Base-by-base conservation (phyloP, 768 basidiomycete genomes). In the Rhodosporidiobolus sp. region DNA sequence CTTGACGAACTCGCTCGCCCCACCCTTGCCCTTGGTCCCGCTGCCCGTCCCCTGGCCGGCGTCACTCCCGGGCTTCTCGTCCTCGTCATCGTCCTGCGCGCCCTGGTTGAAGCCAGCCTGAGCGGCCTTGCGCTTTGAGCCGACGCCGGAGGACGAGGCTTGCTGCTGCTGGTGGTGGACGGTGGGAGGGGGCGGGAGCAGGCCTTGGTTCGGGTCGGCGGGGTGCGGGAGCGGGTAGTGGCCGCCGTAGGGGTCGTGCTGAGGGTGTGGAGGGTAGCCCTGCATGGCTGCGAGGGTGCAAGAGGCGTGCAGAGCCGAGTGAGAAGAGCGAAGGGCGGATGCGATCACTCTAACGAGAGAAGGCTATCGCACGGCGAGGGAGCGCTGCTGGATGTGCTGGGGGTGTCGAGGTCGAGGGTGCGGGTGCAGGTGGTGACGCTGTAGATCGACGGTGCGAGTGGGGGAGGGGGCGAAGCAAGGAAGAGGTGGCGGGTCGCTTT, bases 1-100 rank as follows among this genome's bases (percentile, higher is more conserved):
- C 84, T 94, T 94, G 76, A 94, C 92, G 80, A 95, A 95, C 82
- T 94, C 92, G 77, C 88, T 89, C 45, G 93, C 76, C 32, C 78
- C 78, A 2, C 76, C 78, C 57, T 69, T 72, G 4, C 26, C 57
- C 48, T 75, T 72, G 24, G 24, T 4, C 22, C 48, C 48, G 28
- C 43, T 24, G 48, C 48, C 48, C 20, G 34, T 11, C 24, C 54
- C 30, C 46, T 28, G 43, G 8, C 50, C 49, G 34, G 70, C 61
- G 28, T 72, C 70, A 8, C 54, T 57, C 20, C 55, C 64, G 1
- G 65, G 71, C 53, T 68, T 67, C 43, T 67, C 70, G 30, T 72
- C 71, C 7, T 72, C 71, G 45, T 72, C 71, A 28, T 72, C 70
- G 48, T 67, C 70, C 43, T 61, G 12, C 34, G 38, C 48, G 26